Evolutionary conservation across 1,284 basidiomycete species (phyloP), one percentile per base, ranked within the genome.

Genomic region (Phaffia rhodozyma): DNA sequence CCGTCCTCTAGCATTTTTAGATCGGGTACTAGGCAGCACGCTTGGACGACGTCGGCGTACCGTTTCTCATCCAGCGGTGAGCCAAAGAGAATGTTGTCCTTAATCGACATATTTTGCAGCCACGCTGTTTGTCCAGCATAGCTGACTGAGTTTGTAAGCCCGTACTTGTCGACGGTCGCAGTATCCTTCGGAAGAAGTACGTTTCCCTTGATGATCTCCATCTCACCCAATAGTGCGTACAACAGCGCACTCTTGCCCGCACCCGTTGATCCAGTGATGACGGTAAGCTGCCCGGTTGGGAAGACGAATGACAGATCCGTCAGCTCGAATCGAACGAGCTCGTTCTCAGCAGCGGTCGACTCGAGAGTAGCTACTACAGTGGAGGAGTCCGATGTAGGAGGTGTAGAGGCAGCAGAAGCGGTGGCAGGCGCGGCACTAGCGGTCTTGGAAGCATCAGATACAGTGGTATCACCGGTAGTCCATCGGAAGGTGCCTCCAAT

Each of bases 91-190:
- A 88, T 84, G 71, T 88, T 87, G 47, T 86, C 84, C 71, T 71
- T 75, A 68, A 78, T 75, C 1, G 72, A 71, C 43, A 73, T 71
- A 50, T 78, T 61, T 21, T 66, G 64, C 43, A 96, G 78, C 90
- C 89, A 96, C 0, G 91, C 85, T 0, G 84, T 82, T 74, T 96
- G 92, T 0, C 89, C 84, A 53, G 79, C 87, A 70, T 92, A 94
- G 1, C 91, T 89, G 38, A 92, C 84, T 11, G 84, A 78, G 69
- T 90, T 85, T 43, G 38, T 43, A 43, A 43, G 38, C 5, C 38
- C 38, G 16, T 43, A 43, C 38, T 43, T 43, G 38, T 43, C 38
- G 3, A 86, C 77, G 50, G 76, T 77, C 18, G 78, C 78, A 71
- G n/a, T 75, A 72, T 84, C 77, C 71, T 90, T 91, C 64, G 84